These are phyloP conservation scores for Trypanosoma melophagium DNA, from an alignment of 208 protist genomes.

Conservation along the genomic window DNA sequence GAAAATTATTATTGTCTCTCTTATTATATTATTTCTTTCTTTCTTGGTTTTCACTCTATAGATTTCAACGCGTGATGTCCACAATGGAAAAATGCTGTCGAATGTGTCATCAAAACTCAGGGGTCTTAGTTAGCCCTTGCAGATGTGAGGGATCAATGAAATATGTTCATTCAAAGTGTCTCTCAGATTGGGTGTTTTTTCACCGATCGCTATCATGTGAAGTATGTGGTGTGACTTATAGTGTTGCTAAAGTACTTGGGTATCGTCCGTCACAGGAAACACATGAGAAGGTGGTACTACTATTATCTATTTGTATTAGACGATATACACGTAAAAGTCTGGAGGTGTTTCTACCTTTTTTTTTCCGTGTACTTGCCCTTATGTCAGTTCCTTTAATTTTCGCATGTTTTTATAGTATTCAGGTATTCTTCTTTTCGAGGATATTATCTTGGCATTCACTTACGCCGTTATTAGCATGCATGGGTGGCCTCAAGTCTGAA, in stretches of 20 bases:
- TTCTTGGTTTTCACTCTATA: neutral
- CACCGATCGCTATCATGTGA: slow-evolving; percentile 33
- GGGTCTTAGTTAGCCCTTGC: slow-evolving; percentile 34
- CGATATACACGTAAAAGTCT: slow-evolving; percentile 1
- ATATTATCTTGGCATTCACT: neutral
- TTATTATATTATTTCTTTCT: slow-evolving; percentile 5
- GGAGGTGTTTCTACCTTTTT: neutral
- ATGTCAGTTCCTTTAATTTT: slow-evolving; percentile 8
- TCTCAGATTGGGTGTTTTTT: slow-evolving; percentile 30
- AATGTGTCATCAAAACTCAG: slow-evolving; percentile 30
- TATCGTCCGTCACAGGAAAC: neutral
- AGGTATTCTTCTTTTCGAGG: neutral
- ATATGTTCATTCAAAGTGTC: slow-evolving; percentile 38
- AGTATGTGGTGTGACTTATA: slow-evolving; percentile 32
- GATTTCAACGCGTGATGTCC: slow-evolving; percentile 12
- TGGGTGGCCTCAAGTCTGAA: neutral
- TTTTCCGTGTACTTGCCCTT: neutral
- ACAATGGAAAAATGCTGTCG: slow-evolving; percentile 24
- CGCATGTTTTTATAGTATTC: slow-evolving; percentile 10
- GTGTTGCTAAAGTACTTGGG: slow-evolving; percentile 25
- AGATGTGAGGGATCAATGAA: slow-evolving; percentile 36
- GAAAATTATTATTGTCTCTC: neutral
- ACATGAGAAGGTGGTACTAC: neutral
- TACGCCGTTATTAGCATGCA: neutral
- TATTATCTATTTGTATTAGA: slow-evolving; percentile 16